phyloP scores from a whole-genome alignment of 2,329 filamentous ascomycete genomes.

The Hypoxylon sp. region DNA sequence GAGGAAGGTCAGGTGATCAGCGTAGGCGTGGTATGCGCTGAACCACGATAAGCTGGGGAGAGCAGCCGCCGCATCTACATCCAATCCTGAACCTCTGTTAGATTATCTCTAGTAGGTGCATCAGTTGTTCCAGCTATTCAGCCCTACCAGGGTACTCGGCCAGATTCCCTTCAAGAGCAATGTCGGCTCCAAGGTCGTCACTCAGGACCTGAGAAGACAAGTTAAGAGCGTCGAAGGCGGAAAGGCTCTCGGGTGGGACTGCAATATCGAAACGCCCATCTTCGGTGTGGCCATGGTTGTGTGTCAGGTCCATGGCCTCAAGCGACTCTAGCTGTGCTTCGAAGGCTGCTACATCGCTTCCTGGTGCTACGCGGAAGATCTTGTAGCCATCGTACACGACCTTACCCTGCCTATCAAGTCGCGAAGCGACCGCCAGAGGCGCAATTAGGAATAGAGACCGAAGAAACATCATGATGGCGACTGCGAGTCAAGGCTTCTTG shows the following conservation, averaged over 20 bases:
- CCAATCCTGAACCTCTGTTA: slow-evolving; percentile 23
- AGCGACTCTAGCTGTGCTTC: slow-evolving; percentile 42
- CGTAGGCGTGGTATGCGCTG: slow-evolving; percentile 61
- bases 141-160: slow-evolving; percentile 42
- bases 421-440: slow-evolving; percentile 23
- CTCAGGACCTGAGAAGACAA: slow-evolving; percentile 41
- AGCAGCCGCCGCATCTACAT: slow-evolving; percentile 34
- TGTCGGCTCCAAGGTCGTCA: slow-evolving; percentile 45
- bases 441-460: slow-evolving; percentile 22
- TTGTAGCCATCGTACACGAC: slow-evolving; percentile 49
- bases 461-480: slow-evolving; percentile 32
- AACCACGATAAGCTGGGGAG: slow-evolving; percentile 58
- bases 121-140: background rate
- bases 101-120: background rate
- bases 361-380: slow-evolving; percentile 45
- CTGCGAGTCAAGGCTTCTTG: background rate
- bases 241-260: slow-evolving; percentile 45
- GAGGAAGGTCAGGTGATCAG: slow-evolving; percentile 59
- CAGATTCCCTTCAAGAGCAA: slow-evolving; percentile 45
- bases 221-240: slow-evolving; percentile 44
- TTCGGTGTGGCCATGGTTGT: slow-evolving; percentile 37
- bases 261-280: slow-evolving; percentile 46
- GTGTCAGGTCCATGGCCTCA: slow-evolving; percentile 42
- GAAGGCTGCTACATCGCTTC: slow-evolving; percentile 37
- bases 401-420: slow-evolving; percentile 37